phyloP scores from a whole-genome alignment of 2,329 filamentous ascomycete species.

The Ophioceras dolichostomum region DNA sequence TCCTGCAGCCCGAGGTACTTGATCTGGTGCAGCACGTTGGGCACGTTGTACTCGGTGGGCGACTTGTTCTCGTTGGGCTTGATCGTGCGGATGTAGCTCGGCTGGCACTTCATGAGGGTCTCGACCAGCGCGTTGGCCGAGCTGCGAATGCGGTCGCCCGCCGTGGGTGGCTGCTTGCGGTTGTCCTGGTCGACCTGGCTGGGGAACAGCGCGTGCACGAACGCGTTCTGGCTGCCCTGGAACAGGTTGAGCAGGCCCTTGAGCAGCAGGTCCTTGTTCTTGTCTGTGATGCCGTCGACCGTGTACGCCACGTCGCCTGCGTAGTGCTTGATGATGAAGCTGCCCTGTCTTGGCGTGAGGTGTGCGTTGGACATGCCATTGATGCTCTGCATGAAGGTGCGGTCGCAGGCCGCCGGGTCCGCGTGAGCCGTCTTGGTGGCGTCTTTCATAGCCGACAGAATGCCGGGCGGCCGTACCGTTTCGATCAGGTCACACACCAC shows the following conservation, averaged over 20 bases:
- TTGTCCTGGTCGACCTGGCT: conserved; percentile 92
- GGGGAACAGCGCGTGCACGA: conserved; percentile 83
- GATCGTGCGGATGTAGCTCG: conserved; percentile 96
- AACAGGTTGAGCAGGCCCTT: conserved; percentile 89
- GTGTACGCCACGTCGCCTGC: conserved; percentile 93
- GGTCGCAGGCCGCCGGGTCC: conserved; percentile 84
- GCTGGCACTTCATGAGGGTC: conserved; percentile 93
- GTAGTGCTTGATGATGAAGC: conserved; percentile 98
- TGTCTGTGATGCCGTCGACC: conserved; percentile 94
- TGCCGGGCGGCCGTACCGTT: conserved; percentile 74
- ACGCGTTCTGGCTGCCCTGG: conserved; percentile 69
- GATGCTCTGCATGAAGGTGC: conserved; percentile 88
- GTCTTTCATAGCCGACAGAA: conserved; percentile 94
- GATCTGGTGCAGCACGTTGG: conserved; percentile 94
- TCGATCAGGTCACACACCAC: conserved; percentile 96
- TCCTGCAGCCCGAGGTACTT: conserved; percentile 99
- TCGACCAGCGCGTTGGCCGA: conserved; percentile 93
- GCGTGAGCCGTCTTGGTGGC: conserved; percentile 97
- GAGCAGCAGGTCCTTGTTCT: conserved; percentile 95
- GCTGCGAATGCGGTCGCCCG: conserved; percentile 88
- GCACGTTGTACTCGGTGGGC: conserved; percentile 77
- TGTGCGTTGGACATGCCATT: conserved; percentile 88
- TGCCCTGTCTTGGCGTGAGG: conserved; percentile 82
- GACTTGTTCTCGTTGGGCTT: conserved; percentile 99
- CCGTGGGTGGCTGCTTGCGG: conserved; percentile 83